Evolutionary conservation across 129 eudicot genomes (phyloP), one percentile per base, ranked within the genome.

Genomic region (Pulicaria dysenterica): DNA sequence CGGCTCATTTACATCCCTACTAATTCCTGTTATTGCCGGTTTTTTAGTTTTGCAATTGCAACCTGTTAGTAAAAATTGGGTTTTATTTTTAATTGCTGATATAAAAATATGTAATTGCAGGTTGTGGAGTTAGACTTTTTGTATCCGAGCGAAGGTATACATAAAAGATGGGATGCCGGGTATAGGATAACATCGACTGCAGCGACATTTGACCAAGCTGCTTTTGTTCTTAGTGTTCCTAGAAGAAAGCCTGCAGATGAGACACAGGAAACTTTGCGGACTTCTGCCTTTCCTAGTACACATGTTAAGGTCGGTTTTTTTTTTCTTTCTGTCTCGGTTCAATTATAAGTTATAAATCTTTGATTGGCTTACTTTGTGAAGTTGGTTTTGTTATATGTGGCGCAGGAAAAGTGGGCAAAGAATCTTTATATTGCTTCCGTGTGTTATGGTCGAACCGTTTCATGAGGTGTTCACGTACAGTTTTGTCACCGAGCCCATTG

Each of bases 331-430:
- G 40, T 15, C 70, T 16, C 46, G 31, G 10, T 45, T 60, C 45
- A n/a, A 14, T 14, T 0, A 24, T 24, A 24, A 24, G 31, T 24
- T 24, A 12, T 60, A 14, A 37, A 37, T 60, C 31, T 10, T 31
- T 40, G 17, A 37, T 47, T 45, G 15, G 49, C 42, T 15, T 51
- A 51, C 41, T 61, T 48, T 70, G 24, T 57, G 31, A 24, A 24
- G 31, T 24, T 24, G 31, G 31, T 24, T 24, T 70, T 40, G 43
- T 43, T 43, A 19, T 58, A 64, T 19, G 58, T 19, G 58, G 3
- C 87, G 95, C 98, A 89, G 98, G 98, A 89, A 68, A 92, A 92
- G 76, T 92, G 98, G 98, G 88, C 86, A 2, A 92, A 89, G 70
- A 86, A 87, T 77, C 84, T 89, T 41, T 92, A 92, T 48, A 79